Base-by-base conservation (phyloP, 352 stramenopile species). In the Pythium phragmitis region DNA sequence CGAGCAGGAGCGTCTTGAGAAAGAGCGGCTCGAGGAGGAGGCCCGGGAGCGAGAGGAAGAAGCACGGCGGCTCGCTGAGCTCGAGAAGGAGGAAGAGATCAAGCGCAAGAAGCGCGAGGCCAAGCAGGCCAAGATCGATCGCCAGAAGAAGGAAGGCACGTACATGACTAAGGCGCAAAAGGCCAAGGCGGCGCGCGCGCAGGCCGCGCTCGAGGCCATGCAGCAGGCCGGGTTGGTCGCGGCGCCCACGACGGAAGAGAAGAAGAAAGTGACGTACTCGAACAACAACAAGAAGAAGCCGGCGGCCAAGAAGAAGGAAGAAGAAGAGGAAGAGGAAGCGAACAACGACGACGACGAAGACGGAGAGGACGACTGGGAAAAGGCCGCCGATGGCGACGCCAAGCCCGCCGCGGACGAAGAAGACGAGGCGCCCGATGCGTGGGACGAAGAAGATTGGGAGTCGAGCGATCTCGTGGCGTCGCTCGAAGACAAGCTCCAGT, bases 151-250 rank as follows among this genome's bases (percentile, higher is more conserved):
- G 55, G 94, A 98, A 53, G 97, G 97, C 53, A 99, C 95, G 52
- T 99, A 99, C 84, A 99, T 98, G 95, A 99, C 97, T n/a, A 99
- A 99, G 79, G 93, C 92, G 41, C 94, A 99, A 76, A 99, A 98
- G 73, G 81, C 97, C 61, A 98, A 98, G 79, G 89, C 85, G 0
- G 80, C 80, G 49, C 79, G 90, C 56, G 90, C 93, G 17, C 80
- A 98, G 69, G 87, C 90, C 13, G 81, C 93, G 37, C 70, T 98
- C 17, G 87, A 98, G 68, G 88, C 90, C 13, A 96, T 99, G 94
- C 84, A 95, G 67, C 88, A 92, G 41, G 91, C 93, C 7, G 94
- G 94, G 37, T 88, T 98, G 51, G 79, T 96, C 33, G 70, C 83
- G 17, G 71, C 74, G 46, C 43, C 67, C 37, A 64, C 67, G 46